A percentile compares a stretch with the other conserved stretches of the same genome.
These are phyloP conservation scores for Pseudoturritis turrita DNA, from an alignment of 345 rosid species.

Conservation along the genomic window DNA sequence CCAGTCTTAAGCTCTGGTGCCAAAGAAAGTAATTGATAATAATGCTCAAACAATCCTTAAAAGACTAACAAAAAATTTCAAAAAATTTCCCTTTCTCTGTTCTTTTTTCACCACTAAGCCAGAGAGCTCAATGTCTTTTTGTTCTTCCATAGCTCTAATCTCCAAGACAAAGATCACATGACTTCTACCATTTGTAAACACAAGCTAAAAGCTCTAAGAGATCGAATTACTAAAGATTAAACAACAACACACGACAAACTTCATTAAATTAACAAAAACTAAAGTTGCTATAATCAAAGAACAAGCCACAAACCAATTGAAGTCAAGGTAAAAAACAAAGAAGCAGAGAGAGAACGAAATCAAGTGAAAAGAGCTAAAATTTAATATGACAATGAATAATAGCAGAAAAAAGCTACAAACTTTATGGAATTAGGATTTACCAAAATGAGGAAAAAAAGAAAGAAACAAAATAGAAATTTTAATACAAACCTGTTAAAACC, in stretches of 20 bases:
- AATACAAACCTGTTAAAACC: constrained; percentile 29
- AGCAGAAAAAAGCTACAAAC: constrained; percentile 2
- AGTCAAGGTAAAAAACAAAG: constrained; percentile 6
- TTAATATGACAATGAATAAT: not conserved
- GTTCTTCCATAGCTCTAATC: too few species aligned
- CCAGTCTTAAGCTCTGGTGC: not conserved
- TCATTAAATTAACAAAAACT: not conserved
- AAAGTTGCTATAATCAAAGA: constrained; percentile 9
- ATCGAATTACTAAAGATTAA: not conserved
- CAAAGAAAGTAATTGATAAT: not conserved
- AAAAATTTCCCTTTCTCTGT: too few species aligned
- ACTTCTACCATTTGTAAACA: constrained; percentile 1
- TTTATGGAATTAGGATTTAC: constrained; percentile 18
- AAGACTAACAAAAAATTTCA: not conserved
- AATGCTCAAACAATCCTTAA: not conserved
- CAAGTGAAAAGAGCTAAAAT: constrained; percentile 4
- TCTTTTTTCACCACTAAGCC: too few species aligned
- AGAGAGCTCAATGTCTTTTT: too few species aligned
- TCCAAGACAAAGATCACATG: not conserved
- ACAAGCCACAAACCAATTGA: constrained; percentile 13
- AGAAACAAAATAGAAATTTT: not conserved
- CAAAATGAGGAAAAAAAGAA: not conserved
- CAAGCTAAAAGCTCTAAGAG: not conserved
- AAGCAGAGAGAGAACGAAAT: constrained; percentile 7
- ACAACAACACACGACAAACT: not conserved